Evolutionary conservation across 805 yeast species (phyloP).

Genomic region (Candida andamanensis): DNA sequence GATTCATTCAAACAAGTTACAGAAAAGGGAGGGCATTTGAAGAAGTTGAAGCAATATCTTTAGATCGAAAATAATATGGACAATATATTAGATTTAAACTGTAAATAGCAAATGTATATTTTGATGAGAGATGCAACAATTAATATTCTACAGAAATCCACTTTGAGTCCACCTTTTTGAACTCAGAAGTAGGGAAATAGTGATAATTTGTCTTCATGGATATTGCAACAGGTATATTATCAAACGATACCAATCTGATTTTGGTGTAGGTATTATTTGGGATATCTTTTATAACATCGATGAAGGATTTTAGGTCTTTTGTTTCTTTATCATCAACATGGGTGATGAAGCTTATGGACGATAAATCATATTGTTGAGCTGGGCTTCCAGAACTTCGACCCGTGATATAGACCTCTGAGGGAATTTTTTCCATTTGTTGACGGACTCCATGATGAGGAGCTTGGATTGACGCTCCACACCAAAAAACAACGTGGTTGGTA

Average conservation of each 20-base stretch:
- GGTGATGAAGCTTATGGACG: conserved; percentile 79
- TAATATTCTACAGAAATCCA: conserved; percentile 44
- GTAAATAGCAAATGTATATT: conserved; percentile 3
- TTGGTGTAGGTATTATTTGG: conserved; percentile 80
- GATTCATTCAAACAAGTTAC: conserved; percentile 55
- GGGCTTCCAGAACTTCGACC: conserved; percentile 78
- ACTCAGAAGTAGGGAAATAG: conserved; percentile 72
- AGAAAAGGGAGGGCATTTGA: conserved; percentile 49
- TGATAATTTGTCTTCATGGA: conserved; percentile 85
- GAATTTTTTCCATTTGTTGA: conserved; percentile 71
- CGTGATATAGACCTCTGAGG: conserved; percentile 80
- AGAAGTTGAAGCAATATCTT: conserved; percentile 44
- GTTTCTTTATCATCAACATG: conserved; percentile 80
- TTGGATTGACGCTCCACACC: conserved; percentile 84
- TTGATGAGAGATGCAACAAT: background rate
- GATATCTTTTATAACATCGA: conserved; percentile 59
- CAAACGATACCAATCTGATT: conserved; percentile 76
- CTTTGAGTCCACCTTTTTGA: conserved; percentile 47
- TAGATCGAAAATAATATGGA: conserved; percentile 2
- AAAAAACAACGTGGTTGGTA: conserved; percentile 64
- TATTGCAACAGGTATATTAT: conserved; percentile 80
- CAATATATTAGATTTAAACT: conserved; percentile 1
- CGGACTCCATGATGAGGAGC: conserved; percentile 91
- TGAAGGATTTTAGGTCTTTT: conserved; percentile 61
- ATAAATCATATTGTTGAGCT: conserved; percentile 73